Evolutionary conservation across 176 grass and related monocot species (phyloP).

Genomic region (Oryza rufipogon): DNA sequence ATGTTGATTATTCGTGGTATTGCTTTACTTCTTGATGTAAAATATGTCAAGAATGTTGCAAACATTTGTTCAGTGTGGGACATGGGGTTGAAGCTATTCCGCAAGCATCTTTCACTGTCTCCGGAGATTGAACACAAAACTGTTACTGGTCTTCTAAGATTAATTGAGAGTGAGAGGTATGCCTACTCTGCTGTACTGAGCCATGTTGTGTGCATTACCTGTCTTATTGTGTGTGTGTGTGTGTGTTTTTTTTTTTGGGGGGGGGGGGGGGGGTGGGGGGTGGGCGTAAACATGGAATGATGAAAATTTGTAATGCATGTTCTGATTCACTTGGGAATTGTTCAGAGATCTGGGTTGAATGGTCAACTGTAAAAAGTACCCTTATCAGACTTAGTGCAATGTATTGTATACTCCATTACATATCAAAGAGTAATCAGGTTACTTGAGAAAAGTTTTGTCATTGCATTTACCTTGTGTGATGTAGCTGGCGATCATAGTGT

Average conservation of each 20-base stretch:
- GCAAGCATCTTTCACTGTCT: slow-evolving; percentile 74
- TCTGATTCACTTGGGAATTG: slow-evolving; percentile 14
- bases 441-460: slow-evolving; percentile 2
- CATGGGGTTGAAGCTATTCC: slow-evolving; percentile 92
- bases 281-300: background rate
- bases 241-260: background rate
- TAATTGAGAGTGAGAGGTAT: slow-evolving; percentile 99
- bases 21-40: slow-evolving; percentile 96
- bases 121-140: slow-evolving; percentile 88
- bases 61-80: slow-evolving; percentile 90
- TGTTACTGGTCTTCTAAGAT: slow-evolving; percentile 91
- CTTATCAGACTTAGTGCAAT: background rate
- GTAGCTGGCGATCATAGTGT: background rate
- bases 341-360: background rate
- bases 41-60: slow-evolving; percentile 91
- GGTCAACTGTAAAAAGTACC: background rate
- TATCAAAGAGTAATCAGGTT: background rate
- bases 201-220: slow-evolving; percentile 13
- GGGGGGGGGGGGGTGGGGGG: no score
- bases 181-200: slow-evolving; percentile 13
- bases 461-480: slow-evolving; percentile 20
- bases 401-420: background rate
- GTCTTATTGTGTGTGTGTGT: background rate
- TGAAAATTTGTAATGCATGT: background rate
- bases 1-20: slow-evolving; percentile 99